Evolutionary conservation across 768 basidiomycete species (phyloP).

Genomic region (Phylloporus sp.): DNA sequence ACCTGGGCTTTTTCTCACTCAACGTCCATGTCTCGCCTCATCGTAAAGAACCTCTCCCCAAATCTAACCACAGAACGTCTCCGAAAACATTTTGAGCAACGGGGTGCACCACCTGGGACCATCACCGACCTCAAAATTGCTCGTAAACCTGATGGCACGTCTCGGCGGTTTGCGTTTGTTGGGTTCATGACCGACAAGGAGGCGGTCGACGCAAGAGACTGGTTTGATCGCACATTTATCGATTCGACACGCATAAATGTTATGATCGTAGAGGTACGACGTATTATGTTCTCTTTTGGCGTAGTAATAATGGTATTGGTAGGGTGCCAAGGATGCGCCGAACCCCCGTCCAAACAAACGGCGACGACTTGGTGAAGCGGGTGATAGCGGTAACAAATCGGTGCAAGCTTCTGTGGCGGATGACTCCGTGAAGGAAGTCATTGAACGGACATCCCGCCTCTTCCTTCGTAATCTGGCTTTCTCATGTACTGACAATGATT

Average conservation of each 20-base stretch:
- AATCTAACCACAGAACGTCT: slow-evolving; percentile 64
- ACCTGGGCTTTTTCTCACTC: not conserved
- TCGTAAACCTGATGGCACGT: slow-evolving; percentile 69
- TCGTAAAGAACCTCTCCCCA: slow-evolving; percentile 76
- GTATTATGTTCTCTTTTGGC: not conserved
- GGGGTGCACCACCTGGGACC: slow-evolving; percentile 55
- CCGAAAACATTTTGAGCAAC: slow-evolving; percentile 63
- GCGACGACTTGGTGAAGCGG: slow-evolving; percentile 55
- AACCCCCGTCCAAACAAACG: slow-evolving; percentile 68
- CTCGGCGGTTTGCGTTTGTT: slow-evolving; percentile 87
- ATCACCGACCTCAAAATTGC: slow-evolving; percentile 88
- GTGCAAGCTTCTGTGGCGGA: slow-evolving; percentile 10
- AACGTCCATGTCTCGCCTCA: slow-evolving; percentile 69
- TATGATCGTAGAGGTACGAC: slow-evolving; percentile 64
- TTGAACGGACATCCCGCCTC: slow-evolving; percentile 71
- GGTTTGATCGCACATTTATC: slow-evolving; percentile 83
- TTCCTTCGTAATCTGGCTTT: slow-evolving; percentile 97
- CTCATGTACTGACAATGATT: slow-evolving; percentile 69
- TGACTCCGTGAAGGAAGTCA: slow-evolving; percentile 43
- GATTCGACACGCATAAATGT: slow-evolving; percentile 77
- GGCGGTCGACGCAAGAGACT: slow-evolving; percentile 69
- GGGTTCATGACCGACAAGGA: slow-evolving; percentile 83
- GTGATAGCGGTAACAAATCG: slow-evolving; percentile 16
- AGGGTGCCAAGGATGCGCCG: slow-evolving; percentile 71
- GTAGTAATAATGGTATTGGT: slow-evolving; percentile 3